Base-by-base conservation (phyloP, 257 asterid genomes). In the Orobanche coerulescens region DNA sequence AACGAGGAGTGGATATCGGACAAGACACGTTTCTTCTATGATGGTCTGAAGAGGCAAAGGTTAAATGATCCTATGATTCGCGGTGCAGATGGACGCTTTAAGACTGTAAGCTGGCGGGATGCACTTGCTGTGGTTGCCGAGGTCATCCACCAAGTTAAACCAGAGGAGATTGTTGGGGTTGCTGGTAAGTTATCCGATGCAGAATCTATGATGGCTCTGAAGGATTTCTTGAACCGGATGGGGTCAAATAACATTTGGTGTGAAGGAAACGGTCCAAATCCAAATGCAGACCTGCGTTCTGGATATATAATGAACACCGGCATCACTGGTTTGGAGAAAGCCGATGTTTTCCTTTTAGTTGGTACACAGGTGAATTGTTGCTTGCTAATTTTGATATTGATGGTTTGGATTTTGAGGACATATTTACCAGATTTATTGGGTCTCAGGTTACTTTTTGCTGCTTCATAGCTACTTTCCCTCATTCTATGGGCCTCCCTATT, bases 1-100 rank as follows among this genome's bases (percentile, higher is more conserved):
- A 93, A 93, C 60, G 99, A 93, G 71, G 99, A 93, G 74, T 93
- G 99, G 99, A 93, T 93, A 74, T 93, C 99, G 54, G 99, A 93
- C 69, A 93, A 89, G 78, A 93, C 97, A 16, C 96, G 99, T 58
- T 93, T 93, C 84, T 89, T 71, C 78, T 93, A 93, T 62, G 99
- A 93, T 75, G 99, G 97, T 67, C 78, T 93, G 70, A 93, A 93
- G 94, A 86, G 97, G 78, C 99, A 93, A 71, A 84, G 99, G 82
- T 75, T 93, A 58, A 93, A 87, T 71, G 99, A 93, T 69, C 97
- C 99, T 52, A 93, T 93, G 99, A 76, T 93, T 69, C 91, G 99
- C 5, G 88, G 96, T 62, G 81, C 84, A 51, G 99, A 93, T 81
- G 99, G 99, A 33, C 95, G 96, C 33, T 93, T 93, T 66, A 83